A percentile compares a stretch with the other conserved stretches of the same genome.
Conservation (phyloP, 257 asterid genomes). For the Prunella vulgaris region DNA sequence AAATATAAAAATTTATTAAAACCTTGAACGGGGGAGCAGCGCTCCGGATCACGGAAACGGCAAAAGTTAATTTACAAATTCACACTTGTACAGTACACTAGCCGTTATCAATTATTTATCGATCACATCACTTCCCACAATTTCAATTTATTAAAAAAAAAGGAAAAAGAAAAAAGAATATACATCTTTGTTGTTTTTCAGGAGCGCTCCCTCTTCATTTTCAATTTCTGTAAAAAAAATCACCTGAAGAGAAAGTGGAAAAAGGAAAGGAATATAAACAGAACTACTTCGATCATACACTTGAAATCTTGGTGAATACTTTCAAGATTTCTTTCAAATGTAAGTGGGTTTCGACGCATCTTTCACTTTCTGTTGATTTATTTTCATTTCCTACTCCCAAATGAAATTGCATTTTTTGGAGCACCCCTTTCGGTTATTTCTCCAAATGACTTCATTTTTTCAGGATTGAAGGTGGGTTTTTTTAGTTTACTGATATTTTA, state of each 20-base stretch:
- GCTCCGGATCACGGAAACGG: constrained; percentile 34
- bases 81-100: constrained; percentile 20
- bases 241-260: constrained; percentile 19
- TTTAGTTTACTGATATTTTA: background rate
- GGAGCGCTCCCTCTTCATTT: constrained; percentile 10
- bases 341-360: constrained; percentile 12
- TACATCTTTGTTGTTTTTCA: constrained; percentile 10
- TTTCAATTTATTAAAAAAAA: background rate
- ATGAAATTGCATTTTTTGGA: background rate
- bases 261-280: background rate
- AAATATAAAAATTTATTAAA: too few species aligned
- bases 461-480: background rate
- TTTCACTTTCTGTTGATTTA: background rate
- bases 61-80: constrained; percentile 13
- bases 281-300: background rate
- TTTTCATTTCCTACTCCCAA: background rate
- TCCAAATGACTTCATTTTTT: background rate
- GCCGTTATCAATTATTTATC: constrained; percentile 43
- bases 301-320: constrained; percentile 20
- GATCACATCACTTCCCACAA: background rate
- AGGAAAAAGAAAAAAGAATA: background rate
- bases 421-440: background rate
- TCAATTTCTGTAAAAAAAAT: constrained; percentile 14
- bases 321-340: constrained; percentile 19
- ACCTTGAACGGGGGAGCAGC: too few species aligned